A percentile compares a stretch with the other conserved stretches of the same genome.
Conservation (phyloP, 176 grass and related monocot species). For the Olyra latifolia region DNA sequence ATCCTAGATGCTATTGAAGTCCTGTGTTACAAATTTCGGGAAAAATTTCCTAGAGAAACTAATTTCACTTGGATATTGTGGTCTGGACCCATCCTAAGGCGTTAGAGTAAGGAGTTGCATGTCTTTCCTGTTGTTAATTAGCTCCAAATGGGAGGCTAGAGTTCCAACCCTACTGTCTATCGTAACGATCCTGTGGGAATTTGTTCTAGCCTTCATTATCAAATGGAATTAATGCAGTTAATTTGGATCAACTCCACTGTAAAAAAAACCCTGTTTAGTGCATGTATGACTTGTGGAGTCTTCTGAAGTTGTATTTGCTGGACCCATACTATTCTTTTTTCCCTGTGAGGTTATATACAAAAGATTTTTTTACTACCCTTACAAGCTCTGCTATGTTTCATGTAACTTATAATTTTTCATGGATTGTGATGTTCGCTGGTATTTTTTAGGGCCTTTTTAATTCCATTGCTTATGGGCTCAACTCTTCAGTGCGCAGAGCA, state of each 20-base stretch:
- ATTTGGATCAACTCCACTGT: background rate
- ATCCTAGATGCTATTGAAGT: slow-evolving; percentile 24
- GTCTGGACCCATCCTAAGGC: background rate
- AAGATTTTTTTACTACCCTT: background rate
- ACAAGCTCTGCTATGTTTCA: background rate
- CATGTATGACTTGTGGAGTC: background rate
- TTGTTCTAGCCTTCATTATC: slow-evolving; percentile 1
- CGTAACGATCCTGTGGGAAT: background rate
- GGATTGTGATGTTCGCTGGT: background rate
- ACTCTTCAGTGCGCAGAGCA: slow-evolving; percentile 87
- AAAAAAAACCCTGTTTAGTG: background rate
- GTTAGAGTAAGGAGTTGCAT: background rate
- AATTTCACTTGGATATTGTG: background rate
- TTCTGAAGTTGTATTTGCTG: slow-evolving; percentile 12
- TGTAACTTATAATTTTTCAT: background rate
- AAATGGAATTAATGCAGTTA: slow-evolving; percentile 20
- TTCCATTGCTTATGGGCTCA: slow-evolving; percentile 94
- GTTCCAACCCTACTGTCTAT: background rate
- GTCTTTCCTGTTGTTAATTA: background rate
- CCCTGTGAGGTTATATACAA: background rate
- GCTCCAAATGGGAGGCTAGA: background rate
- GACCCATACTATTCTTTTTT: background rate
- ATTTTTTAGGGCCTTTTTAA: slow-evolving; percentile 78
- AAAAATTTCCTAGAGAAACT: background rate
- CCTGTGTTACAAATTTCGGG: background rate